Evolutionary conservation across 768 basidiomycete species (phyloP).

Genomic region (Mycena latifolia): DNA sequence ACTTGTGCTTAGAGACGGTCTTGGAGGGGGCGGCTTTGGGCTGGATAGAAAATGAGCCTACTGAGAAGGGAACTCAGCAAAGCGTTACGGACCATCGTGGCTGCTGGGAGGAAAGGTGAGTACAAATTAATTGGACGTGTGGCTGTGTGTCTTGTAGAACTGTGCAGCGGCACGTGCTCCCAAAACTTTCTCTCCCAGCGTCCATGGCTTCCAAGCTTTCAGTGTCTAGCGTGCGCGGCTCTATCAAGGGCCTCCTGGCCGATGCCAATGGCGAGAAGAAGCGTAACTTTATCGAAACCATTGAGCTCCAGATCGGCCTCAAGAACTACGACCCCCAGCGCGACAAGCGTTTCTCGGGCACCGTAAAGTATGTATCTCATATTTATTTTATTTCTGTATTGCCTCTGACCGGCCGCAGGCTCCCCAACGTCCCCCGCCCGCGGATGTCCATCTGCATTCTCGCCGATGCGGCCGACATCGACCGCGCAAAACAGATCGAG

Average conservation of each 20-base stretch:
- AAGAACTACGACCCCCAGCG: conserved; percentile 99
- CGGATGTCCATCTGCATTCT: conserved; percentile 99
- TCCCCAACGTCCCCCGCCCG: conserved; percentile 97
- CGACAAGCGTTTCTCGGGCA: conserved; percentile 99
- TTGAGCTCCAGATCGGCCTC: conserved; percentile 96
- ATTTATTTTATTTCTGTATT: neutral
- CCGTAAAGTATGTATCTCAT: conserved; percentile 80
- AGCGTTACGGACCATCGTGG: conserved; percentile 32
- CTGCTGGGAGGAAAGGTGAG: conserved; percentile 15
- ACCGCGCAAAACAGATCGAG: conserved; percentile 97
- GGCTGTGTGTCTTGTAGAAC: neutral
- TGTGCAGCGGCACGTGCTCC: neutral
- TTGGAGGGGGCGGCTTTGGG: conserved; percentile 38
- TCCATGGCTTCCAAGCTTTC: conserved; percentile 81
- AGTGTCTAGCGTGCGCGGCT: conserved; percentile 99
- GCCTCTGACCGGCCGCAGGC: conserved; percentile 57
- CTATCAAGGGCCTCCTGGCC: conserved; percentile 90
- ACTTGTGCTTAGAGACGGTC: conserved; percentile 38
- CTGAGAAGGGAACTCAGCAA: conserved; percentile 37
- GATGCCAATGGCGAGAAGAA: conserved; percentile 89
- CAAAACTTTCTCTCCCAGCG: conserved; percentile 9
- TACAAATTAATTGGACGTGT: conserved; percentile 1
- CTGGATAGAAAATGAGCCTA: conserved; percentile 34
- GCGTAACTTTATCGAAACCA: conserved; percentile 96
- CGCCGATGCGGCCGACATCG: conserved; percentile 98